Base-by-base conservation (phyloP, 1,284 basidiomycete genomes). In the Ustilago sp. region DNA sequence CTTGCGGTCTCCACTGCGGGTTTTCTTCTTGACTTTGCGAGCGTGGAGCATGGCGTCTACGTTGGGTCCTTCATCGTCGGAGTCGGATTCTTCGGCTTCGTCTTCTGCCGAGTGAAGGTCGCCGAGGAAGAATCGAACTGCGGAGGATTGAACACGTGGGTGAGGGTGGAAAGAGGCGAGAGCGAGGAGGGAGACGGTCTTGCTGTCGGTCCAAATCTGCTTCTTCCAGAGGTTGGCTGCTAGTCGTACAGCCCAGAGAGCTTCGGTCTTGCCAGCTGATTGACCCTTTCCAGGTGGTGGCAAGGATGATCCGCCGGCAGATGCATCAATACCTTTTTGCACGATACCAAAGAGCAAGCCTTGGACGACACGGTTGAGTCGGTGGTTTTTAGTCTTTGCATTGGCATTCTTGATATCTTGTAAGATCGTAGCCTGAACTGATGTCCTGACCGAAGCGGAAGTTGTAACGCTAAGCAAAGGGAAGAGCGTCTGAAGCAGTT, bases 81-180 rank as follows among this genome's bases (percentile, higher is more conserved):
- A 73, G 32, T 68, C 74, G 9, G 71, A 72, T 8, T 75, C 69
- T 13, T 78, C 74, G 39, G 77, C 81, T 15, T 83, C 77, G 51
- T 77, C 68, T 67, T 86, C 84, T 4, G 83, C 79, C 9, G 82
- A 79, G 56, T 86, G 82, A n/a, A 85, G 70, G 57, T 86, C 85
- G 67, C 93, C 94, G 19, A 99, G 90, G 89, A 99, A 99, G 88
- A 99, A 99, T 87, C 98, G 94, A n/a, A 97, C 88, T 2, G 95
- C 94, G 0, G 94, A 95, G 69, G 92, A 94, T 86, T 98, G 96
- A 0, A 99, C 97, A 85, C 98, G 98, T 57, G 92, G 90, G 57
- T 93, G 91, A 8, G 96, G 95, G 86, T 99, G 96, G 86, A 95
- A 94, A 84, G 94, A 96, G 1, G 94, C 96, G 39, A 95, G 89